phyloP scores from a whole-genome alignment of 2,329 filamentous ascomycete species.

The Colletotrichum higginsianum region DNA sequence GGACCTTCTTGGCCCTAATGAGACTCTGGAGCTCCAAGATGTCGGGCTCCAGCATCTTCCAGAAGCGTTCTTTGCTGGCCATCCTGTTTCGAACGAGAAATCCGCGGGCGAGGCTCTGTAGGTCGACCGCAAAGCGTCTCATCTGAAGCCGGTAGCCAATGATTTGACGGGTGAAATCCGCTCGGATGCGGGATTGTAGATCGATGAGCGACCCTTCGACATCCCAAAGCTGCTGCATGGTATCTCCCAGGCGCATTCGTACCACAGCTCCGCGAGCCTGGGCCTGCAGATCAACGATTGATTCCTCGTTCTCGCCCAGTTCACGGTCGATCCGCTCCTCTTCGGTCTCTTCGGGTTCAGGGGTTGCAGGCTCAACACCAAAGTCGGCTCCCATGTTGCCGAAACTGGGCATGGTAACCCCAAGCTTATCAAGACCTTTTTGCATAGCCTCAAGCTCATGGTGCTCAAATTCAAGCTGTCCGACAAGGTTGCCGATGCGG shows the following conservation, averaged over 20 bases:
- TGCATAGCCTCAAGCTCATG: constrained; percentile 98
- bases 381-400: constrained; percentile 97
- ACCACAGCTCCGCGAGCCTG: constrained; percentile 87
- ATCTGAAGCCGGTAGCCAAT: constrained; percentile 86
- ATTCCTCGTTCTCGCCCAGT: constrained; percentile 80
- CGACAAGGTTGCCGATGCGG: constrained; percentile 95
- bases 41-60: constrained; percentile 78
- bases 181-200: constrained; percentile 88
- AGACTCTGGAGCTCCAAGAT: constrained; percentile 88
- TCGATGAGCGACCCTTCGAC: constrained; percentile 83
- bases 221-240: constrained; percentile 94
- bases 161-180: constrained; percentile 89
- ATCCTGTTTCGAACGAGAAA: constrained; percentile 78
- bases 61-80: constrained; percentile 74
- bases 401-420: constrained; percentile 97
- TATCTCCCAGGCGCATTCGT: constrained; percentile 81
- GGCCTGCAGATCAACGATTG: constrained; percentile 85
- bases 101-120: constrained; percentile 86
- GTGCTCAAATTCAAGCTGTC: constrained; percentile 96
- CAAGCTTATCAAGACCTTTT: constrained; percentile 95
- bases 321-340: constrained; percentile 90
- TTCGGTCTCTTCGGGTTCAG: constrained; percentile 88
- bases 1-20: constrained; percentile 77
- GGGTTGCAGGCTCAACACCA: constrained; percentile 81
- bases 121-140: constrained; percentile 81